phyloP scores from a whole-genome alignment of 805 yeast species.

The Danielozyma ontarioensis region DNA sequence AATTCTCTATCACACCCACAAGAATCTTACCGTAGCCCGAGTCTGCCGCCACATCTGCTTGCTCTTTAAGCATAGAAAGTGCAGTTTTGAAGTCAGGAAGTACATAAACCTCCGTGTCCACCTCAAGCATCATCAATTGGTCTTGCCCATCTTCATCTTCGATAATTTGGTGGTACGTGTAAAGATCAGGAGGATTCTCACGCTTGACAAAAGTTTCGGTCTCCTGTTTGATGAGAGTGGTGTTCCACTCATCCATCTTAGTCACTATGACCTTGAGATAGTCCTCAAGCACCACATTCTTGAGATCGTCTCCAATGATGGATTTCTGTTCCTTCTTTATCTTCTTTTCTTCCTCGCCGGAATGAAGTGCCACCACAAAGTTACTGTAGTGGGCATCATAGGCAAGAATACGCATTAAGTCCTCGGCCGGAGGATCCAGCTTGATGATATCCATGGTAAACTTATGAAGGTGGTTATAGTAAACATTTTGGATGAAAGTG shows the following conservation, averaged over 20 bases:
- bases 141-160: conserved; percentile 36
- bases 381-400: conserved; percentile 64
- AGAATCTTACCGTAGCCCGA: conserved; percentile 77
- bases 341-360: conserved; percentile 22
- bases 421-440: conserved; percentile 74
- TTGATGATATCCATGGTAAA: conserved; percentile 61
- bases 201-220: conserved; percentile 59
- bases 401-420: conserved; percentile 66
- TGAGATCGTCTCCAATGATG: conserved; percentile 65
- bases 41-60: conserved; percentile 81
- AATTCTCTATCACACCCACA: conserved; percentile 71
- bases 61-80: conserved; percentile 81
- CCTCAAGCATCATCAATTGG: conserved; percentile 24
- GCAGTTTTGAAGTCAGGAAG: conserved; percentile 76
- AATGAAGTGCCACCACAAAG: conserved; percentile 24
- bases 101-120: conserved; percentile 47
- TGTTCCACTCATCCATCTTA: conserved; percentile 84
- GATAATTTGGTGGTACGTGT: conserved; percentile 46
- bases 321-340: conserved; percentile 45
- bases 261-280: conserved; percentile 64
- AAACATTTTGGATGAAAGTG: conserved; percentile 53
- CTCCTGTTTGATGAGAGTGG: conserved; percentile 63
- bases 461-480: conserved; percentile 60
- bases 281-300: conserved; percentile 69
- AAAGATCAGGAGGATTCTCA: conserved; percentile 67